Base-by-base conservation (phyloP, 495 filamentous ascomycete genomes). In the Trypethelium eluteriae region DNA sequence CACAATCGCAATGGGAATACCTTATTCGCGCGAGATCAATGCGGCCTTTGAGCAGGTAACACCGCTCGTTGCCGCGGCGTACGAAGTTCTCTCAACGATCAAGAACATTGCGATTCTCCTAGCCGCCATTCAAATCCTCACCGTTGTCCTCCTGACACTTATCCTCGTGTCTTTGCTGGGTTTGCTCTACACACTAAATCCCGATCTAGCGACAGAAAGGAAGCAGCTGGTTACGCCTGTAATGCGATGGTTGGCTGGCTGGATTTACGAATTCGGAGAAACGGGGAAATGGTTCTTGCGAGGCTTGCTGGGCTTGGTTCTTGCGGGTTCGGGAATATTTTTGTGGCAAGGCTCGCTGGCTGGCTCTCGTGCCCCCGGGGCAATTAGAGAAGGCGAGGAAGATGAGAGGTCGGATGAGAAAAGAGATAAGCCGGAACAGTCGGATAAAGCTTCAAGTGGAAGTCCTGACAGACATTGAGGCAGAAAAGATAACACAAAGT, bases 31-130 rank as follows among this genome's bases (percentile, higher is more conserved):
- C 63, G 68, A 74, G 62, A 76, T 74, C 65, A 76, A 74, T 49
- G 67, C 73, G 14, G 74, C 73, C 66, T 76, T 76, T 59, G 73
- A 73, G 12, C 71, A 76, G 67, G 74, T 76, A 16, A 74, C 73
- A 2, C 74, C 74, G 2, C 74, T 76, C 57, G 74, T 74, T n/a
- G 70, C 73, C 2, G 69, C 71, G 1, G 73, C 67, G 44, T 74
- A 70, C 71, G 66, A 76, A 67, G 70, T 74, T 44, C 66, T 76
- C n/a, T 49, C 69, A 11, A 76, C 74, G 6, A 73, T 68, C 38
- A 71, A 71, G 47, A 74, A 76, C 65, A 76, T 74, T 41, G 64
- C 69, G 36, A 68, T 74, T 34, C 25, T 71, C 1, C 62, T 74
- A 44, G 64, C 71, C 6, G 70, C 62, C 11, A 71, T 76, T 25